Evolutionary conservation across 2,329 filamentous ascomycete species (phyloP).

Genomic region (Harringtonia aguacate): DNA sequence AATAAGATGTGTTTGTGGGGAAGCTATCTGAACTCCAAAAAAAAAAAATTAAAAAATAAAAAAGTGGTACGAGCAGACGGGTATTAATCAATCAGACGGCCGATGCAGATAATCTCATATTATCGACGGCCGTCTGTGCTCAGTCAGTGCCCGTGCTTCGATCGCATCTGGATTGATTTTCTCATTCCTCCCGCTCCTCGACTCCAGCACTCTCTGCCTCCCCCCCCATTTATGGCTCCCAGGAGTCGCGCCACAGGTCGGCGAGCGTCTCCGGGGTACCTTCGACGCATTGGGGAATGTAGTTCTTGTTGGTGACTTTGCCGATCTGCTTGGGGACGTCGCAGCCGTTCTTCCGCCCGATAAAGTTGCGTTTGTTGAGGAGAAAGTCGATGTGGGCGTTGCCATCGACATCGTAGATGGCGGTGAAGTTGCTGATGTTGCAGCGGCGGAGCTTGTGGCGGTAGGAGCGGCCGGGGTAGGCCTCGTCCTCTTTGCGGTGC

Average conservation of each 20-base stretch:
- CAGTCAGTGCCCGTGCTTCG: no score
- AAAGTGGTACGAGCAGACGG: no score
- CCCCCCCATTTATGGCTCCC: neutral
- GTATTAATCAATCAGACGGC: no score
- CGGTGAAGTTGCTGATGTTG: neutral
- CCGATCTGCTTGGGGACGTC: neutral
- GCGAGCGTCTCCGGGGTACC: neutral
- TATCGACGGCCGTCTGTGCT: no score
- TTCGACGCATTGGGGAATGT: neutral
- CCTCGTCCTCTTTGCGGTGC: neutral
- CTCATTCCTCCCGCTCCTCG: no score
- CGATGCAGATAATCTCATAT: no score
- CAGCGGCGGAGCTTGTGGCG: neutral
- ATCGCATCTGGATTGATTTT: no score
- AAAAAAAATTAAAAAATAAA: no score
- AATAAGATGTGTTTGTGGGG: no score
- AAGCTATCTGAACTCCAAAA: neutral
- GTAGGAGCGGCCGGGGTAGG: neutral
- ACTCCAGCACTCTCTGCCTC: no score
- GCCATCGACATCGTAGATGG: constrained; percentile 2
- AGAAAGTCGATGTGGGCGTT: constrained; percentile 5
- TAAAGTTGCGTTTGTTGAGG: neutral
- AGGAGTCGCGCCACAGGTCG: neutral
- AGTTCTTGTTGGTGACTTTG: neutral
- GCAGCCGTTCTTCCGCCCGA: neutral